Base-by-base conservation (phyloP, 495 filamentous ascomycete genomes). In the Neurospora cerealis region DNA sequence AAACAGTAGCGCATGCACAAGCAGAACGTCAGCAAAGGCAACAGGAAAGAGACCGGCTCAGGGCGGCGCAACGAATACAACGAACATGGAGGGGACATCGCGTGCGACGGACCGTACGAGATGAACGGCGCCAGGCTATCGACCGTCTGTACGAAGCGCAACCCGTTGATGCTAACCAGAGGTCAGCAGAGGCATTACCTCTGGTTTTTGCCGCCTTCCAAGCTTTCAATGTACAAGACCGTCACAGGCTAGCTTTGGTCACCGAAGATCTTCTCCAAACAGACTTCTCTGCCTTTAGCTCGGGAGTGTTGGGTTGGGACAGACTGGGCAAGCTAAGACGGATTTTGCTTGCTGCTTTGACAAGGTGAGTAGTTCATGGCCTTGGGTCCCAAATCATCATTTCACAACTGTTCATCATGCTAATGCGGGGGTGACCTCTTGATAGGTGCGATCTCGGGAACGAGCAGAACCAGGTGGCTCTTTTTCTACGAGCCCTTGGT, bases 1-100 rank as follows among this genome's bases (percentile, higher is more conserved):
- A 90, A 78, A 91, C 95, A 0, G 87, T 98, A 17, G 91, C 92
- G 36, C 88, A 91, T 75, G 96, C 96, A 28, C 93, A 97, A 77
- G 91, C 93, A 74, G 93, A 97, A 77, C 91, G 96, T 40, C 78
- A 89, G 73, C 84, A 89, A 72, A 88, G 96, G 78, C 93, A 98
- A 76, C 92, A 89, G 39, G 93, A 98, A 79, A 87, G 95, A 75
- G 91, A 93, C 24, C 88, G 90, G 66, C 84, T 95, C 38, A 91
- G 90, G 78, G 93, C 95, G 36, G 87, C 89, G 40, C 91, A 88
- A 75, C 85, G 84, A 62, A 87, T 98, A 75, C 96, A 99, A 80
- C 88, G 89, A 74, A 83, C 87, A 81, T 99, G 95, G 95, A 87
- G 96, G 83, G 94, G 93, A 10, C 86, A 95, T 80, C 88, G 83